Percentiles rank a stretch among this genome's conserved stretches.
phyloP scores from a whole-genome alignment of 1,139 yeast species.

The Torulaspora globosa region DNA sequence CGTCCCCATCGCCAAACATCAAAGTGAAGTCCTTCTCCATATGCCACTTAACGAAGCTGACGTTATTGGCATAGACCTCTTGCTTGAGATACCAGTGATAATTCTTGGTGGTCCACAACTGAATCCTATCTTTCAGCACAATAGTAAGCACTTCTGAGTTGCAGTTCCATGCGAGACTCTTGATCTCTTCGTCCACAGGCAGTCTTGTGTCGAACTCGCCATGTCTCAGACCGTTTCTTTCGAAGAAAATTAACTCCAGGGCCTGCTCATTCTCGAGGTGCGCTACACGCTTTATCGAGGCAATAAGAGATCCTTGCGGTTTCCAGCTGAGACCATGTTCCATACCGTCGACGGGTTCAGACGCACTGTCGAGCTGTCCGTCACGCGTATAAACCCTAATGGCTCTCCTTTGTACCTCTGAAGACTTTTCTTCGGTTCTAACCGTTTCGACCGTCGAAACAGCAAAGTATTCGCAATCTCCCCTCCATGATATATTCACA shows the following conservation, averaged over 20 bases:
- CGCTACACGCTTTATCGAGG: slow-evolving; percentile 63
- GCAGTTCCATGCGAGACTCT: slow-evolving; percentile 72
- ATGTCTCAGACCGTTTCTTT: slow-evolving; percentile 88
- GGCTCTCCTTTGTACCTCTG: slow-evolving; percentile 59
- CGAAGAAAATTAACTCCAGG: slow-evolving; percentile 67
- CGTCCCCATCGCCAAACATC: slow-evolving; percentile 53
- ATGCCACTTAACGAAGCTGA: slow-evolving; percentile 68
- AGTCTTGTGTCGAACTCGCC: slow-evolving; percentile 77
- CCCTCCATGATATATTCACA: slow-evolving; percentile 79
- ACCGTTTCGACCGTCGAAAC: slow-evolving; percentile 58
- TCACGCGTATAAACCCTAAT: slow-evolving; percentile 78
- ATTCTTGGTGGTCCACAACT: slow-evolving; percentile 87
- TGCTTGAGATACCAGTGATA: slow-evolving; percentile 95
- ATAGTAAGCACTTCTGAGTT: slow-evolving; percentile 78
- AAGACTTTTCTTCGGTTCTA: slow-evolving; percentile 35
- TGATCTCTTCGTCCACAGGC: slow-evolving; percentile 47
- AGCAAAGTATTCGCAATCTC: slow-evolving; percentile 84
- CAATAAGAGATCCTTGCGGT: slow-evolving; percentile 85
- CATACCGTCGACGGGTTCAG: slow-evolving; percentile 85
- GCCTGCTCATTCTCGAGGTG: slow-evolving; percentile 38
- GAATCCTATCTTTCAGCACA: slow-evolving; percentile 56
- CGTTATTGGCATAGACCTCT: slow-evolving; percentile 47
- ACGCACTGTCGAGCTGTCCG: slow-evolving; percentile 74
- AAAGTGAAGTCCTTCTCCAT: slow-evolving; percentile 81
- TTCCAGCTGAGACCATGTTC: slow-evolving; percentile 78